A percentile compares a stretch with the other conserved stretches of the same genome.
Evolutionary conservation across 208 protist species (phyloP).

Genomic region (Leptomonas pyrrhocoris): DNA sequence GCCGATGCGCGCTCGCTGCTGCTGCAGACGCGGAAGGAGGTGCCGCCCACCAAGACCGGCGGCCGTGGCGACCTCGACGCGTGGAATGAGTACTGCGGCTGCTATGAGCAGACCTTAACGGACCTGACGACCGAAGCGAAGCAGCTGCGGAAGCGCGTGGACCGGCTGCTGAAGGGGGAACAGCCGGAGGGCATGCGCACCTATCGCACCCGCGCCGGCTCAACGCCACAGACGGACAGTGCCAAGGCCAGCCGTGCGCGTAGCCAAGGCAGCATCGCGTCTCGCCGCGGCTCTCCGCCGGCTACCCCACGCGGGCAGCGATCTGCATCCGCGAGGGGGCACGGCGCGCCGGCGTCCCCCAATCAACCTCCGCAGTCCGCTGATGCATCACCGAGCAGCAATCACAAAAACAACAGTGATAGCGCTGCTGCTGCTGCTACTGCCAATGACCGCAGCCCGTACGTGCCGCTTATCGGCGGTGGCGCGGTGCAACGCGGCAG

Average conservation of each 20-base stretch:
- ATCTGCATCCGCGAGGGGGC: background rate
- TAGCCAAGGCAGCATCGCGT: slow-evolving; percentile 13
- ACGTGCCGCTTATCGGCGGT: background rate
- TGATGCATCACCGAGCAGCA: background rate
- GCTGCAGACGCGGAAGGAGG: slow-evolving; percentile 11
- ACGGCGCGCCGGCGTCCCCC: background rate
- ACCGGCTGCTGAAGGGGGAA: slow-evolving; percentile 10
- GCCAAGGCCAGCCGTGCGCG: slow-evolving; percentile 2
- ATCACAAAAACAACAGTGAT: background rate
- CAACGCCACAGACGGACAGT: slow-evolving; percentile 4
- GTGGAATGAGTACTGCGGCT: slow-evolving; percentile 39
- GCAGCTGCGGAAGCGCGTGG: slow-evolving; percentile 26
- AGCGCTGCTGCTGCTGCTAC: background rate
- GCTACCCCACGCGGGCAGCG: slow-evolving; percentile 1
- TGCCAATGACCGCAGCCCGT: background rate
- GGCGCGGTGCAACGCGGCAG: slow-evolving; percentile 21
- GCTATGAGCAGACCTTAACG: slow-evolving; percentile 21
- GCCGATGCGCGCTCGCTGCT: slow-evolving; percentile 31
- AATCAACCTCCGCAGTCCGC: too few relatives aligned
- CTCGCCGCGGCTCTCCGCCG: slow-evolving; percentile 18
- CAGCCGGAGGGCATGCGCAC: slow-evolving; percentile 2
- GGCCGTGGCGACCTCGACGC: slow-evolving; percentile 12
- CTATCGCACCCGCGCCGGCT: slow-evolving; percentile 12
- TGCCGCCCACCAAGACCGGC: slow-evolving; percentile 12
- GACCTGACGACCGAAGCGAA: slow-evolving; percentile 28